Conservation (phyloP, 306 rosid genomes). For the Psophocarpus tetragonolobus region DNA sequence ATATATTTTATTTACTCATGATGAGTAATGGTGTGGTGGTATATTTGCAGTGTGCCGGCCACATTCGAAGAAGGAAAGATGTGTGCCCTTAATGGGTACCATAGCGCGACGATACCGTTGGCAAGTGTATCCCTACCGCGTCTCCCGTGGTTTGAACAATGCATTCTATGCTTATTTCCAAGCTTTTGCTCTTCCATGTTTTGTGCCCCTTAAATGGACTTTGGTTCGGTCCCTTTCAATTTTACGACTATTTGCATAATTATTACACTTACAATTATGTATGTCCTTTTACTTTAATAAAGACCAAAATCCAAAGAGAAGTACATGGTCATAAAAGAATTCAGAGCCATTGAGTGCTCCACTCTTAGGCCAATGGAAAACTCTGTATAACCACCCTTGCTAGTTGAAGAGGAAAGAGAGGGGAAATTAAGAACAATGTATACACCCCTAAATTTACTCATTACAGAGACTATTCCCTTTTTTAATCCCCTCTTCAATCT, state of each 20-base stretch:
- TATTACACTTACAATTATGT: constrained; percentile 11
- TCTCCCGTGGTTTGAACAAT: neutral
- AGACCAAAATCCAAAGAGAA: constrained; percentile 3
- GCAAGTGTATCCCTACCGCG: neutral
- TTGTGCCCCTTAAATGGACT: neutral
- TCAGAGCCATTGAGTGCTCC: neutral
- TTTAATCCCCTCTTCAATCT: neutral
- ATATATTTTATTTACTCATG: neutral
- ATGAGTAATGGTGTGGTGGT: neutral
- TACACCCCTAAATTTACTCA: neutral
- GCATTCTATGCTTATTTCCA: neutral
- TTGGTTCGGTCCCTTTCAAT: constrained; percentile 30
- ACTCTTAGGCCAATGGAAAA: neutral
- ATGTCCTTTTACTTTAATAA: constrained; percentile 29
- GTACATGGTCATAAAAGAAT: neutral
- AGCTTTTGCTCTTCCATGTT: constrained; percentile 10
- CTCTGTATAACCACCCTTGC: neutral
- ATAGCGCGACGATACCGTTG: neutral
- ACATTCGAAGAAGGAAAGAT: neutral
- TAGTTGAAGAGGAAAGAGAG: neutral
- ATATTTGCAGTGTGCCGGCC: neutral
- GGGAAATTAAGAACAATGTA: neutral
- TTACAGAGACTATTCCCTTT: too few species aligned
- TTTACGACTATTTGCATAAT: neutral
- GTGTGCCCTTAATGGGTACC: neutral